Base-by-base conservation (phyloP, 345 rosid species). In the Ceriops tagal region DNA sequence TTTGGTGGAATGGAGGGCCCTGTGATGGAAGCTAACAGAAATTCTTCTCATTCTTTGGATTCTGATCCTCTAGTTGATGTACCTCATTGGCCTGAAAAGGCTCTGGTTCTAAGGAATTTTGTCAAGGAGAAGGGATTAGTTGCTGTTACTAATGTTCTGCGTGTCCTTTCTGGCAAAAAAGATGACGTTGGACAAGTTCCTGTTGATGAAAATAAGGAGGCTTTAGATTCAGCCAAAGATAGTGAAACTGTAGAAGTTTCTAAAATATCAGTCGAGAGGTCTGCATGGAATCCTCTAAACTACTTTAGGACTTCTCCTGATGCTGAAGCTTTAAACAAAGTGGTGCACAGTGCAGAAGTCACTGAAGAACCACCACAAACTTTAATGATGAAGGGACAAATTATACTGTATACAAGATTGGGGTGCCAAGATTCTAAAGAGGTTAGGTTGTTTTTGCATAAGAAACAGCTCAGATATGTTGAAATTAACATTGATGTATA, bases 401-500 rank as follows among this genome's bases (percentile, higher is more conserved):
- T 83, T 71, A 79, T 87, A 64, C 59, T 92, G 62, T 92, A 90
- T 64, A 85, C 98, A 39, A 86, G 83, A 77, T 67, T 92, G 78
- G 90, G 92, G 10, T 90, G 96, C 77, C 82, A 79, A 74, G 85
- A 72, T 18, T 85, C 85, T 71, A 85, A 63, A 77, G 84, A 83
- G 72, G 80, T 75, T 79, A 87, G 98, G 76, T 53, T 78, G 47
- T 84, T 81, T 83, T 75, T 90, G 75, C 80, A 71, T 59, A 75
- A 70, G 67, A 89, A 84, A 80, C 88, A 83, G 79, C 87, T 92
- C 61, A 71, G 86, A 79, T 92, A 87, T 75, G 84, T 80, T 24
- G 98, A 89, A 81, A 87, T 90, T 47, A 89, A 90, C 78, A 77
- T 90, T 61, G 96, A 92, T 73, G 74, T 90, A 46, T 92, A 86